Evolutionary conservation across 257 asterid genomes (phyloP), one percentile per base, ranked within the genome.

Genomic region (Euphrasia confusa): DNA sequence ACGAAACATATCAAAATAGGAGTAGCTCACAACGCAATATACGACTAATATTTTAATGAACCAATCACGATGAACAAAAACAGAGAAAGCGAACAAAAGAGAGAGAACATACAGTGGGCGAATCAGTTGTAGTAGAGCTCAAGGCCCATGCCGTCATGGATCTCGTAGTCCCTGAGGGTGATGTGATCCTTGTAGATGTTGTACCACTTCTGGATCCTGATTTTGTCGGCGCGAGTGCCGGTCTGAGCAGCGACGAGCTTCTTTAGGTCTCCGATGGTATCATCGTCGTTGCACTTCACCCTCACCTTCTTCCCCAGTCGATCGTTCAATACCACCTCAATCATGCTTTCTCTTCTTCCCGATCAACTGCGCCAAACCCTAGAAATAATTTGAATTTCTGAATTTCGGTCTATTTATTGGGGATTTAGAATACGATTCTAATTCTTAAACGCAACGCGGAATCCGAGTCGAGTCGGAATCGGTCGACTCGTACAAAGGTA

Each of bases 221-320:
- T 88, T 79, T 88, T 88, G 58, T 88, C 95, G 60, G 95, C 75
- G 39, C 90, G 83, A 2, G 96, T 88, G 0, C 96, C 95, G 1
- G 96, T 88, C 77, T 88, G 95, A 27, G 96, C 95, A 11, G 96
- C 93, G 52, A 88, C 96, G 14, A 88, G 85, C 85, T 88, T 88
- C 88, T 88, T 88, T 54, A 88, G 81, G 64, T 88, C 93, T 17
- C 96, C 96, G 66, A 88, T 88, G 4, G 96, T 88, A 77, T 88
- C 96, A 44, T 88, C 96, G 2, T 88, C 95, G 84, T 88, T 88
- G 85, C 95, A 85, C 88, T 88, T 88, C 60, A 88, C 96, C 0
- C 96, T 72, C 1, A 88, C 95, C 81, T 88, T 88, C 93, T 86
- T 88, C 73, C 96, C 95, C 64, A 88, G 66, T 0, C 96, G 89